Percentiles rank a stretch among this genome's conserved stretches.
Evolutionary conservation across 768 basidiomycete species (phyloP).

Genomic region (Leccinum olivaceopallidum): DNA sequence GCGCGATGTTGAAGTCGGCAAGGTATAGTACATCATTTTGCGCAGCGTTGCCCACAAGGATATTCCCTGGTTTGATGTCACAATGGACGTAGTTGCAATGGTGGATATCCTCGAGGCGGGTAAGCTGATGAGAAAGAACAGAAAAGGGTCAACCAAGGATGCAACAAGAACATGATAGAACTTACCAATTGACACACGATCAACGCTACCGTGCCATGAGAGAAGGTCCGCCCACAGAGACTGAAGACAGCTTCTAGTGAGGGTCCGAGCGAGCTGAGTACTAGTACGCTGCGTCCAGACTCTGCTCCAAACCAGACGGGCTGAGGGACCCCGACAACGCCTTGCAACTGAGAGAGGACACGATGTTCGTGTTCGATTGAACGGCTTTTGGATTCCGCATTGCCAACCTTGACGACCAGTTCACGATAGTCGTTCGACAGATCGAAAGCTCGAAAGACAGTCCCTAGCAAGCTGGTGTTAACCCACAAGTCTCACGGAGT

Average conservation of each 20-base stretch:
- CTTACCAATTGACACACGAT: neutral
- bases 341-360: neutral
- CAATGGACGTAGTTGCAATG: neutral
- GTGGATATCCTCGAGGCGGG: neutral
- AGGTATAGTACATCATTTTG: neutral
- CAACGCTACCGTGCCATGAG: neutral
- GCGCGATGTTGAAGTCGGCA: neutral
- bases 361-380: neutral
- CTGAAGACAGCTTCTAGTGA: neutral
- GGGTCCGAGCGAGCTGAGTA: neutral
- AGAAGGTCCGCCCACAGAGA: neutral
- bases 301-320: neutral
- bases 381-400: neutral
- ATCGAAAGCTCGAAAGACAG: neutral
- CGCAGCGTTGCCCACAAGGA: neutral
- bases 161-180: neutral
- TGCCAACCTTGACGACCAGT: neutral
- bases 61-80: neutral
- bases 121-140: neutral
- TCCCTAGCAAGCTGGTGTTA: neutral
- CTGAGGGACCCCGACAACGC: neutral
- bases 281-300: neutral
- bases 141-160: neutral
- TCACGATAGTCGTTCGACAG: neutral
- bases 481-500: neutral